Conservation (phyloP, 2,329 filamentous ascomycete species). For the Trichoderma sp. region DNA sequence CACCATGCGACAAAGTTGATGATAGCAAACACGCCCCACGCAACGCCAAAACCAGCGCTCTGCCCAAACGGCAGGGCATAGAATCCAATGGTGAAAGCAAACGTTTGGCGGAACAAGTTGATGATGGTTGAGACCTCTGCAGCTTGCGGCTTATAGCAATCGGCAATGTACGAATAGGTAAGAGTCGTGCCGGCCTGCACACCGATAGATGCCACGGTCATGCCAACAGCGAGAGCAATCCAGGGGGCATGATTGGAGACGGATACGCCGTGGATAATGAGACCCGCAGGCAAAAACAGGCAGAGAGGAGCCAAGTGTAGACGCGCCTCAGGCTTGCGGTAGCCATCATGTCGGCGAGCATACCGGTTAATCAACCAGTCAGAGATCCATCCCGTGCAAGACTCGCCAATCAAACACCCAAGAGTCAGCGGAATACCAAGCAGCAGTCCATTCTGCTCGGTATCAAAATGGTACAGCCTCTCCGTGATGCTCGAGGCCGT, state of each 20-base stretch:
- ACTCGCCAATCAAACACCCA: constrained; percentile 18
- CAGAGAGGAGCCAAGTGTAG: constrained; percentile 11
- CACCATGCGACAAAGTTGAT: constrained; percentile 16
- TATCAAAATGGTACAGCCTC: constrained; percentile 19
- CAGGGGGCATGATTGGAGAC: constrained; percentile 4
- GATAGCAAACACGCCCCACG: constrained; percentile 18
- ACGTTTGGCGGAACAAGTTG: constrained; percentile 20
- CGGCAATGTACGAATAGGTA: constrained; percentile 21
- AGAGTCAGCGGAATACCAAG: constrained; percentile 18
- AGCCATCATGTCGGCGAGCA: constrained; percentile 16
- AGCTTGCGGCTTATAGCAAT: constrained; percentile 24
- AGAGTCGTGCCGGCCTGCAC: constrained; percentile 22
- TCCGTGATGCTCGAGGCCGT: constrained; percentile 21
- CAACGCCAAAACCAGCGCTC: constrained; percentile 8
- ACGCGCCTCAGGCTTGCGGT: constrained; percentile 16
- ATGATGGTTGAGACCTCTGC: constrained; percentile 21
- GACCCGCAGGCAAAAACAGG: constrained; percentile 6
- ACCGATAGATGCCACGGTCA: constrained; percentile 14
- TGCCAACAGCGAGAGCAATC: constrained; percentile 22
- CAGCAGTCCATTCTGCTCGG: constrained; percentile 17
- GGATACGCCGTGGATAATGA: constrained; percentile 20
- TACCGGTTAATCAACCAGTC: constrained; percentile 24
- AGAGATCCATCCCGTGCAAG: constrained; percentile 23
- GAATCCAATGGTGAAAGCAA: constrained; percentile 22
- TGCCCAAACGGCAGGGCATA: constrained; percentile 18